These are phyloP conservation scores for Termitomyces sp. DNA, from an alignment of 768 basidiomycete species.

Conservation along the genomic window DNA sequence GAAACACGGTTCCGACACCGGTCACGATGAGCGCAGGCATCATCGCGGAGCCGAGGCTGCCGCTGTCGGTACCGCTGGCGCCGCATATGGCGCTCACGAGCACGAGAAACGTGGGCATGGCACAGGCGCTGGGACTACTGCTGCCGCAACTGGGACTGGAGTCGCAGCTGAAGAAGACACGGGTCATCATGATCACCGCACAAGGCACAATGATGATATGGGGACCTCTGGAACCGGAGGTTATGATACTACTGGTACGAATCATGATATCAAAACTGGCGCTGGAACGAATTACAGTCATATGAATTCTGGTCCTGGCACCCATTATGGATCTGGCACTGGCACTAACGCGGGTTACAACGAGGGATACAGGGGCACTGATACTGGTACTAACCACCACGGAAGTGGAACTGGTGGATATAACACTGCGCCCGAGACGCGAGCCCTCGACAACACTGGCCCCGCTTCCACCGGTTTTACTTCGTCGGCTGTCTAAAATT, in stretches of 20 bases:
- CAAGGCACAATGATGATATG: neutral
- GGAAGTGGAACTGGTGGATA: neutral
- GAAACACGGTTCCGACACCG: neutral
- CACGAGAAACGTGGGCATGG: neutral
- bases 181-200: neutral
- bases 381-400: neutral
- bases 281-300: neutral
- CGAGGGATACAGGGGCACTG: neutral
- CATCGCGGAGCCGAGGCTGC: conserved; percentile 4
- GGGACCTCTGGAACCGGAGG: neutral
- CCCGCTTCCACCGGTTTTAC: neutral
- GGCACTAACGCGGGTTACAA: conserved; percentile 7
- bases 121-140: neutral
- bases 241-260: neutral
- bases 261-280: neutral
- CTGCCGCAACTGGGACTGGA: neutral
- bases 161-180: neutral
- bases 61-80: neutral
- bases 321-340: neutral
- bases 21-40: neutral
- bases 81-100: neutral
- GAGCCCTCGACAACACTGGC: neutral
- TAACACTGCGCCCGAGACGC: neutral
- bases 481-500: neutral
- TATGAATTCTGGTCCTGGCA: neutral